These are phyloP conservation scores for Scenedesmus sp. DNA, from an alignment of 163 green algal genomes.

Conservation along the genomic window DNA sequence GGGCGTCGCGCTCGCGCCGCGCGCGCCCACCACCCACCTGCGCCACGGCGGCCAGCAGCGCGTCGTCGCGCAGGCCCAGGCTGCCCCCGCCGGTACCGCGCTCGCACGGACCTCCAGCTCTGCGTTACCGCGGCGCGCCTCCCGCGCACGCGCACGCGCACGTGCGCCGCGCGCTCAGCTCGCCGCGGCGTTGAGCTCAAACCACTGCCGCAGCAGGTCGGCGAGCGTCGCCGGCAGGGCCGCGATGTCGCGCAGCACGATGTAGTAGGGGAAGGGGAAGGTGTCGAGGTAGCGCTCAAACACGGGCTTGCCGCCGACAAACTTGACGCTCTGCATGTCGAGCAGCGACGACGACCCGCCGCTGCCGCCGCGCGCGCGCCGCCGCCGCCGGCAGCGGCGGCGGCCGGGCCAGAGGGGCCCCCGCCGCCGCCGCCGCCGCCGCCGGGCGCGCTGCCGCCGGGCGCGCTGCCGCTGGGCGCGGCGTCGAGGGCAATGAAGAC, in stretches of 20 bases:
- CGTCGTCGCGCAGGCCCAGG: neutral
- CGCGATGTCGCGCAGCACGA: constrained; percentile 91
- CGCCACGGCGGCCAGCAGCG: neutral
- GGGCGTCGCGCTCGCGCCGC: neutral
- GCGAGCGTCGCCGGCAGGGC: constrained; percentile 89
- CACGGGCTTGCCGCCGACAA: constrained; percentile 87
- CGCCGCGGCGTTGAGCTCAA: constrained; percentile 76
- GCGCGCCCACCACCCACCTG: neutral
- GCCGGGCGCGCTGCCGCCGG: neutral
- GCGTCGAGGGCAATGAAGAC: constrained; percentile 96
- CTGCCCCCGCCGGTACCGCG: no score
- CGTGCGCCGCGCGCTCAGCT: neutral
- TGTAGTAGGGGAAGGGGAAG: constrained; percentile 99
- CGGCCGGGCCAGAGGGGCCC: neutral
- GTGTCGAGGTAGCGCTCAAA: constrained; percentile 97
- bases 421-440: neutral
- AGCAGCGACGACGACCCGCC: constrained; percentile 45
- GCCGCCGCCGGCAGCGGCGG: constrained; percentile 8
- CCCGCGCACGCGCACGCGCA: no score
- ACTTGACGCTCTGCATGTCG: constrained; percentile 86
- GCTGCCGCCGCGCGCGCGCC: neutral
- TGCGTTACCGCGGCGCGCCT: no score
- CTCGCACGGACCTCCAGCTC: no score
- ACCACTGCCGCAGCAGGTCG: constrained; percentile 96
- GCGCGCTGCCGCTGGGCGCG: constrained; percentile 5